Evolutionary conservation across 441 rosid species (phyloP).

Genomic region (Aleurites moluccanus): DNA sequence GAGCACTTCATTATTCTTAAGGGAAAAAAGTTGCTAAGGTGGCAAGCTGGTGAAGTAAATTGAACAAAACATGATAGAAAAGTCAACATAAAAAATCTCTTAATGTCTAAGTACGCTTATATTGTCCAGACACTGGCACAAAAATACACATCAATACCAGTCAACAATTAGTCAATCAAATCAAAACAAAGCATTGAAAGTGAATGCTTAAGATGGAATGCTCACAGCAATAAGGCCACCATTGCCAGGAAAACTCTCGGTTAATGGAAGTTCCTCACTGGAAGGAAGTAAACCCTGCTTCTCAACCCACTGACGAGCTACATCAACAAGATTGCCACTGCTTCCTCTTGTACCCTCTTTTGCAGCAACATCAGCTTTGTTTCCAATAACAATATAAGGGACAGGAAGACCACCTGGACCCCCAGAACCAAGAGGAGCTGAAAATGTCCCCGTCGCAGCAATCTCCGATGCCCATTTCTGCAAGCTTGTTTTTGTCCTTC

Average conservation of each 20-base stretch:
- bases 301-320: constrained; percentile 99
- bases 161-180: too few species aligned
- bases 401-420: constrained; percentile 98
- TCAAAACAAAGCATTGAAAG: too few species aligned
- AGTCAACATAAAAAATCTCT: neutral
- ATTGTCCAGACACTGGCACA: constrained; percentile 1
- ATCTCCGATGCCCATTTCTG: constrained; percentile 96
- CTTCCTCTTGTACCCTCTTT: constrained; percentile 94
- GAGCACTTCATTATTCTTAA: neutral
- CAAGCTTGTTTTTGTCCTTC: constrained; percentile 92
- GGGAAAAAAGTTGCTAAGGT: neutral
- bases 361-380: constrained; percentile 90
- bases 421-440: constrained; percentile 88
- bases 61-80: neutral
- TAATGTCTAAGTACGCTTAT: neutral
- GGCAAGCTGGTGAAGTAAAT: neutral
- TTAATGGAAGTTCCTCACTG: constrained; percentile 92
- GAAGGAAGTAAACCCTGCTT: constrained; percentile 95
- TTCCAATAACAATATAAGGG: constrained; percentile 85
- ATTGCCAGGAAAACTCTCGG: constrained; percentile 91
- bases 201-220: constrained; percentile 19
- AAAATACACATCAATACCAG: constrained; percentile 4
- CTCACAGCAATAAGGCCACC: constrained; percentile 81
- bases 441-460: constrained; percentile 83
- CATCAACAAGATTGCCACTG: constrained; percentile 97